These are phyloP conservation scores for Heterobasidion irregulare DNA, from an alignment of 1,284 basidiomycete species.

Conservation along the genomic window DNA sequence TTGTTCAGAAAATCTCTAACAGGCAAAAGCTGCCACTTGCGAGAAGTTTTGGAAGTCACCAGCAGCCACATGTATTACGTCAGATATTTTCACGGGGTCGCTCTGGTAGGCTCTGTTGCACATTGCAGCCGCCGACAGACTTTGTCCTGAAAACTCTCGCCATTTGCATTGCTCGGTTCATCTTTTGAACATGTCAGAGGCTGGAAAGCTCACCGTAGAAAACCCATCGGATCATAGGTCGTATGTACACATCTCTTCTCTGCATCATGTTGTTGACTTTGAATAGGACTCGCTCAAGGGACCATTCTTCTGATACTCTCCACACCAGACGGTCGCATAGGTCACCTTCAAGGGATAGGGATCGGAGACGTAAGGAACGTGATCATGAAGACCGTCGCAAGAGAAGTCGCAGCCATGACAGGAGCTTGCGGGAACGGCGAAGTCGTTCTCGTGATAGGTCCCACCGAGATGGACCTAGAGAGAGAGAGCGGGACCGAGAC, in stretches of 20 bases:
- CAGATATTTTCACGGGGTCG: too few relatives aligned
- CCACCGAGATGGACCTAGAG: slow-evolving; percentile 34
- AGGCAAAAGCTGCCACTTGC: too few relatives aligned
- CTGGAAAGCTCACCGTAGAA: slow-evolving; percentile 6
- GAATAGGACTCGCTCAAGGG: slow-evolving; percentile 37
- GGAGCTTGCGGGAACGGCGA: slow-evolving; percentile 28
- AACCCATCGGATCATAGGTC: slow-evolving; percentile 9
- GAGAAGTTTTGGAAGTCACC: too few relatives aligned
- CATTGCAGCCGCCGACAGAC: too few relatives aligned
- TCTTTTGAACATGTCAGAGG: slow-evolving; percentile 12
- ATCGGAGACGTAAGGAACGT: slow-evolving; percentile 37
- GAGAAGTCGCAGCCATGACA: slow-evolving; percentile 38
- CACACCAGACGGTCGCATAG: slow-evolving; percentile 63
- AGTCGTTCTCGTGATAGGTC: slow-evolving; percentile 26
- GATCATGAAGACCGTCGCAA: slow-evolving; percentile 45
- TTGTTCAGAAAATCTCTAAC: too few relatives aligned
- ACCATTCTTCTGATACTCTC: slow-evolving; percentile 66
- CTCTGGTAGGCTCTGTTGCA: too few relatives aligned
- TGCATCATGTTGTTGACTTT: neutral
- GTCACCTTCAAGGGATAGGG: slow-evolving; percentile 48
- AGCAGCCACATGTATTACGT: too few relatives aligned
- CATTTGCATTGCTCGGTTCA: neutral
- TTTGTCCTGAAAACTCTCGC: neutral
- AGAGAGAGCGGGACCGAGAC: slow-evolving; percentile 30
- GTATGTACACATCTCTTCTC: slow-evolving; percentile 3